Evolutionary conservation across 257 asterid species (phyloP), one percentile per base, ranked within the genome.

Genomic region (Solanum chiquidenum): DNA sequence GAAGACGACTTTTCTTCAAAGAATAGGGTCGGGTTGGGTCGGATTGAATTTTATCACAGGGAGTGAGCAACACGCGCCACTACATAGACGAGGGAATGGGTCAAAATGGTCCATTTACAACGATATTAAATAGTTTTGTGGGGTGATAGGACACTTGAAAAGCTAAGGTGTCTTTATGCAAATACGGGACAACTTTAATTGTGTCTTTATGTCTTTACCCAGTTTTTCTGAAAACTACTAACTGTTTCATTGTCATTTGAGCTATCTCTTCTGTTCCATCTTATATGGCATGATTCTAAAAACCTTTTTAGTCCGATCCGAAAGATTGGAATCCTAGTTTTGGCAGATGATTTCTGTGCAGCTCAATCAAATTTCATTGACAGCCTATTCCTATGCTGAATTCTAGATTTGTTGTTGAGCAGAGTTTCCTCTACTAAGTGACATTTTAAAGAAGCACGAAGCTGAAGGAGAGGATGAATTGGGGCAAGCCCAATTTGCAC

Each of bases 401-500:
- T 82, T 52, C 85, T 18, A 82, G 12, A 3, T 87, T n/a, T 86
- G 20, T 23, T 86, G 87, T 89, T 88, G 68, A 82, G 73, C 92
- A 93, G 95, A 90, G 87, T 93, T 92, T 86, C 94, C 95, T 87
- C 89, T 88, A 83, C 86, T 93, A 85, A 89, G 68, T 83, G 93
- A 90, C 68, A 92, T 93, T 82, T 68, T 93, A 74, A 89, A 91
- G 84, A 91, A 52, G 85, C 93, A 92, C 46, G 93, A 88, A 83
- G 93, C 94, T 88, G 92, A 90, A 72, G 94, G 90, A 69, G 93
- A 88, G 86, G 93, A 91, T 40, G 94, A 91, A 84, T 33, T 93
- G 89, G 95, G 95, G 75, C 95, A 93, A 86, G 94, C 95, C 83
- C 94, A 93, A 88, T 93, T 93, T 66, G 95, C 95, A 5, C 88